Evolutionary conservation across 2,329 filamentous ascomycete genomes (phyloP).

Genomic region (Falciphora oryzae): DNA sequence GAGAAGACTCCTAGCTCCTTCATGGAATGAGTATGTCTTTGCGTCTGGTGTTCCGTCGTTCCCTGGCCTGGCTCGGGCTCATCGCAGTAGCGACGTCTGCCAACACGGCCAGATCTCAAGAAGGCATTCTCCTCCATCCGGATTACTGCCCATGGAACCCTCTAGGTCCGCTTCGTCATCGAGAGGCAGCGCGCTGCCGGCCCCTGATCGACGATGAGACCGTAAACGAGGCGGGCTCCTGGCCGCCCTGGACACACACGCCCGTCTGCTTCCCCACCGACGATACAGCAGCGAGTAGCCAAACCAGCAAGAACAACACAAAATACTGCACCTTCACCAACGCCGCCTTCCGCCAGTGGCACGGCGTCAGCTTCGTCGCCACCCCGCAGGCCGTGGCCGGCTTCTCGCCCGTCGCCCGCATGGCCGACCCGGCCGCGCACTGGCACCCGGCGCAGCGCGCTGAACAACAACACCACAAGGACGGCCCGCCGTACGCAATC

Average conservation of each 20-base stretch:
- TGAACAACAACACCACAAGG: slow-evolving; percentile 9
- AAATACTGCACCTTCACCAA: slow-evolving; percentile 20
- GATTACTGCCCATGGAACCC: slow-evolving; percentile 7
- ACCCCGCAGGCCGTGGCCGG: slow-evolving; percentile 18
- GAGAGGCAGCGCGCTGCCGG: background rate
- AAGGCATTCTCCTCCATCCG: background rate
- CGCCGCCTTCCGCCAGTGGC: slow-evolving; percentile 15
- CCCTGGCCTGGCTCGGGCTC: background rate
- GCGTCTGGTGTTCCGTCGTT: too few species aligned
- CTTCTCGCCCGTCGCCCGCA: slow-evolving; percentile 14
- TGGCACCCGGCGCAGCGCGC: slow-evolving; percentile 14
- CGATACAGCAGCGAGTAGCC: background rate
- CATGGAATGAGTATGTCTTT: background rate
- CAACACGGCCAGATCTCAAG: too few species aligned
- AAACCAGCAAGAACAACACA: background rate
- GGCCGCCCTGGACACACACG: slow-evolving; percentile 1
- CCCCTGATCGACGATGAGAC: slow-evolving; percentile 3
- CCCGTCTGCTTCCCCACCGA: background rate
- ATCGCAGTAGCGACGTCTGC: background rate
- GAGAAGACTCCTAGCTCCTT: background rate
- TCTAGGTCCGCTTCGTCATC: slow-evolving; percentile 3
- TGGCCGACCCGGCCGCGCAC: slow-evolving; percentile 17
- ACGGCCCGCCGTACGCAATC: slow-evolving; percentile 21
- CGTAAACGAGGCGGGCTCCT: background rate
- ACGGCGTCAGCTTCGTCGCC: slow-evolving; percentile 18